phyloP scores from a whole-genome alignment of 78 protist genomes.

The Anaeramoeba ignava region DNA sequence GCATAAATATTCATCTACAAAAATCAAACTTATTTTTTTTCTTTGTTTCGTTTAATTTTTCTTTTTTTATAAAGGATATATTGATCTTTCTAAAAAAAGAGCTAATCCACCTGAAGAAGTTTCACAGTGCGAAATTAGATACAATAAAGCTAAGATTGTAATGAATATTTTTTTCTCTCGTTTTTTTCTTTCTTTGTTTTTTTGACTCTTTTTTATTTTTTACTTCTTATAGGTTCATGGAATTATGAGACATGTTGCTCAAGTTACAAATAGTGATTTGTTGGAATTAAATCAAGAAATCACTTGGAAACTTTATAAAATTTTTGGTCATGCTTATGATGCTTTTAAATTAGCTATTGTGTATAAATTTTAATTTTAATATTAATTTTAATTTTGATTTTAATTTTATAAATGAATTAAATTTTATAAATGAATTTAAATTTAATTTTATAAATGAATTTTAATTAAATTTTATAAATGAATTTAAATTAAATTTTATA shows the following conservation, averaged over 20 bases:
- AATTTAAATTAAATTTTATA: too few relatives aligned
- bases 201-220: neutral
- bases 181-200: neutral
- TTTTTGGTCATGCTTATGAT: conserved; percentile 1
- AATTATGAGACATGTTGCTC: neutral
- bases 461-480: too few relatives aligned
- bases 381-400: too few relatives aligned
- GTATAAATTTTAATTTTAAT: too few relatives aligned
- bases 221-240: neutral
- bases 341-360: neutral
- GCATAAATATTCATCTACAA: too few relatives aligned
- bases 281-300: neutral
- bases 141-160: neutral
- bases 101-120: neutral
- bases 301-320: neutral
- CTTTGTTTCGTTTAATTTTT: too few relatives aligned
- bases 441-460: too few relatives aligned
- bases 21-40: too few relatives aligned
- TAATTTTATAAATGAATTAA: too few relatives aligned
- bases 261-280: neutral
- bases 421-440: too few relatives aligned
- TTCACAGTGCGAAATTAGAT: neutral
- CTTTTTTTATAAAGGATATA: neutral
- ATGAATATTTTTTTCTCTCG: neutral
- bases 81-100: neutral